A percentile compares a stretch with the other conserved stretches of the same genome.
These are phyloP conservation scores for Lunularia cruciata DNA, from an alignment of 225 moss, liverwort and hornwort genomes.

Conservation along the genomic window DNA sequence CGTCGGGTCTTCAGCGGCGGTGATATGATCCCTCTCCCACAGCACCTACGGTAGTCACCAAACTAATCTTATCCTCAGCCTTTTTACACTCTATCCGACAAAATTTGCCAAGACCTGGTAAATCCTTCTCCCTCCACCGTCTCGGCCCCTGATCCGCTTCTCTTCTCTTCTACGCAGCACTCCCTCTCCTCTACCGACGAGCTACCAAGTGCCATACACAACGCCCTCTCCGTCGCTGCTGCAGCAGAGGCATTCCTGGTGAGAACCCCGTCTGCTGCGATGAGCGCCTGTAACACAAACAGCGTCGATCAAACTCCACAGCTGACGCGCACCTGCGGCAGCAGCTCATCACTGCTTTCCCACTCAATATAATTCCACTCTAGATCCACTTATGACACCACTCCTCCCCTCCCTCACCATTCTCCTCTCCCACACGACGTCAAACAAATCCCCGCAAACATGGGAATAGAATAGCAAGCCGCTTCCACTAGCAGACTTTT, in stretches of 20 bases:
- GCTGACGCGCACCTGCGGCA: conserved; percentile 19
- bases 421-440: conserved; percentile 9
- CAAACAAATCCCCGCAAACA: conserved; percentile 22
- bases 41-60: neutral
- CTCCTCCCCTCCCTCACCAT: neutral
- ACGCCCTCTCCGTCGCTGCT: neutral
- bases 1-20: neutral
- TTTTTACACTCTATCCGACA: conserved; percentile 14
- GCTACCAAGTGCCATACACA: neutral
- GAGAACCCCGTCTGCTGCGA: conserved; percentile 21
- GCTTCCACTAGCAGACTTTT: conserved; percentile 13
- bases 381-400: conserved; percentile 24
- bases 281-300: conserved; percentile 24
- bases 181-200: conserved; percentile 1
- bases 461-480: conserved; percentile 18
- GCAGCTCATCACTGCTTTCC: conserved; percentile 23
- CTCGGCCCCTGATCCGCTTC: conserved; percentile 1
- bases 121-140: neutral
- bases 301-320: conserved; percentile 22
- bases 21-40: neutral
- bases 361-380: conserved; percentile 20
- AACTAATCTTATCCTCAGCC: conserved; percentile 10
- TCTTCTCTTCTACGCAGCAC: no score
- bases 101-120: conserved; percentile 7
- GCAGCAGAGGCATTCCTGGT: conserved; percentile 13